phyloP scores from a whole-genome alignment of 1,284 basidiomycete species.

The Papiliotrema flavescens region DNA sequence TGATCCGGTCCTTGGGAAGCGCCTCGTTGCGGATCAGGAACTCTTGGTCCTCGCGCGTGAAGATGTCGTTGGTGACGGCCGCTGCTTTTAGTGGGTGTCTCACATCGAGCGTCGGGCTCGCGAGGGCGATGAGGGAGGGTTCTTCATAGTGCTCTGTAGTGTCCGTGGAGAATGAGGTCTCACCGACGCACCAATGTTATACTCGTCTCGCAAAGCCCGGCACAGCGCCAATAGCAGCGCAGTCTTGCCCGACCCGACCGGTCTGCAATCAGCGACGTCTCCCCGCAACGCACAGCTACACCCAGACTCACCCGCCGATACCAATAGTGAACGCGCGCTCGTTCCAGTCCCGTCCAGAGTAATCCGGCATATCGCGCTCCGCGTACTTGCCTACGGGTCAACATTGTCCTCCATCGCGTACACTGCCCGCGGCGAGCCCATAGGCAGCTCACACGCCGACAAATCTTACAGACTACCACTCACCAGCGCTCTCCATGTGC shows the following conservation, averaged over 20 bases:
- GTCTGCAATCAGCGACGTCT: conserved; percentile 52
- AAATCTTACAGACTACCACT: too few relatives aligned
- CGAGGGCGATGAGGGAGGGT: too few relatives aligned
- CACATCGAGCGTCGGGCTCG: background rate
- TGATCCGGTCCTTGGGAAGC: conserved; percentile 76
- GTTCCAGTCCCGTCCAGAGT: conserved; percentile 74
- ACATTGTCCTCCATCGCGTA: conserved; percentile 3
- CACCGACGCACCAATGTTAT: conserved; percentile 80
- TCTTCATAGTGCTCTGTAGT: too few relatives aligned
- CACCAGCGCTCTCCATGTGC: conserved; percentile 79
- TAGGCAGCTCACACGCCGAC: background rate
- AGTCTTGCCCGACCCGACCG: conserved; percentile 97
- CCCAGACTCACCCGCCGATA: conserved; percentile 75
- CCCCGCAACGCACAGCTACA: background rate
- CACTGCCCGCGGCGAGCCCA: background rate
- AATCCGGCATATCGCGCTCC: conserved; percentile 90
- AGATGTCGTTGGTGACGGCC: conserved; percentile 94
- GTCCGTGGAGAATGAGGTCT: too few relatives aligned
- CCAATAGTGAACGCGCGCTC: conserved; percentile 96
- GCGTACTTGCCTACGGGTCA: conserved; percentile 71
- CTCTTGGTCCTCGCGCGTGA: conserved; percentile 95
- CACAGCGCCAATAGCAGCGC: conserved; percentile 92
- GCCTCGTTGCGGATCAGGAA: conserved; percentile 92
- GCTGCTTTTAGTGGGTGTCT: conserved; percentile 54
- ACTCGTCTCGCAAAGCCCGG: conserved; percentile 70